These are phyloP conservation scores for Diaporthe amygdali DNA, from an alignment of 2,329 filamentous ascomycete genomes.

Conservation along the genomic window DNA sequence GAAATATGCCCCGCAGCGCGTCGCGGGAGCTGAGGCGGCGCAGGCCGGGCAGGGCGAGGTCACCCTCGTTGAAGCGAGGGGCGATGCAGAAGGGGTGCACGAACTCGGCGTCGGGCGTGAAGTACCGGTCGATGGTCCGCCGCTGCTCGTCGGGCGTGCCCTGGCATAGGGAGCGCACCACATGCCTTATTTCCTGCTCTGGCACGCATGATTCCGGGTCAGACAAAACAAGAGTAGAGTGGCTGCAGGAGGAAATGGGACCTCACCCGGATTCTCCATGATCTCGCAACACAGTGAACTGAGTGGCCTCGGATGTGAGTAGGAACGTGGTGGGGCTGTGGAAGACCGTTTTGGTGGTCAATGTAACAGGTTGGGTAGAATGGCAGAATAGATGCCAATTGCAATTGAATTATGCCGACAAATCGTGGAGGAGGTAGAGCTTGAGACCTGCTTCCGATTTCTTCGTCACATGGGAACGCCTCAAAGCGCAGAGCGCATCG, in stretches of 20 bases:
- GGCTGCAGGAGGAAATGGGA: background rate
- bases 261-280: constrained; percentile 51
- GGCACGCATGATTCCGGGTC: background rate
- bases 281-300: background rate
- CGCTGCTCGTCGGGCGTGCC: constrained; percentile 70
- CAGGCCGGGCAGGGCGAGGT: constrained; percentile 42
- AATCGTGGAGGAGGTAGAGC: too few species aligned
- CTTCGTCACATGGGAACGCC: background rate
- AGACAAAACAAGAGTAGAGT: background rate
- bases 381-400: background rate
- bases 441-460: too few species aligned
- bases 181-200: constrained; percentile 64
- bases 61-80: constrained; percentile 51
- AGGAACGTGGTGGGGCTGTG: background rate
- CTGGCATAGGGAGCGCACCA: constrained; percentile 74
- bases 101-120: constrained; percentile 74
- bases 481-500: constrained; percentile 7
- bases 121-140: constrained; percentile 72
- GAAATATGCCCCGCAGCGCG: constrained; percentile 73
- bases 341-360: background rate
- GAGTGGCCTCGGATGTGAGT: background rate
- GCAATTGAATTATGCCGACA: background rate
- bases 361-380: background rate
- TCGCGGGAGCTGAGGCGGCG: constrained; percentile 64
- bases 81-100: constrained; percentile 80